Conservation (phyloP, 257 asterid species). For the Salvia splendens region DNA sequence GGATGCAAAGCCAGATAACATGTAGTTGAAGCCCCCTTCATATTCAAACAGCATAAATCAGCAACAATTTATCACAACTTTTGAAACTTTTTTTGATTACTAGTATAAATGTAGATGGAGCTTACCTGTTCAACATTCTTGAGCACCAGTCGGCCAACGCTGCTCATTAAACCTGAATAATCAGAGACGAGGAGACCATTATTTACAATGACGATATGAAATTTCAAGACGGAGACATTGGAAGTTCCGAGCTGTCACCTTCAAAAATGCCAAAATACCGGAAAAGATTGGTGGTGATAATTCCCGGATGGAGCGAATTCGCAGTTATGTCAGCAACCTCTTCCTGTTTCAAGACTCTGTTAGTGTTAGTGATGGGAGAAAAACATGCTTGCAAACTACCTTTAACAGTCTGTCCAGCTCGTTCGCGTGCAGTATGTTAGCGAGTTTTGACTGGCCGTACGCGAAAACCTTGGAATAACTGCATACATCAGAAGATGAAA, state of each 20-base stretch:
- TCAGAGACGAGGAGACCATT: background rate
- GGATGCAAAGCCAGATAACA: conserved; percentile 77
- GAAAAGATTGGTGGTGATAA: conserved; percentile 68
- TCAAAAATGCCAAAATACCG: conserved; percentile 54
- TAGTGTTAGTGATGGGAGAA: no score
- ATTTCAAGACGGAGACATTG: no score
- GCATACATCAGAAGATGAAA: conserved; percentile 20
- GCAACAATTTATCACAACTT: background rate
- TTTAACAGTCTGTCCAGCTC: conserved; percentile 67
- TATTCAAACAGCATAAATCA: background rate
- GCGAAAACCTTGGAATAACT: conserved; percentile 59
- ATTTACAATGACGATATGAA: no score
- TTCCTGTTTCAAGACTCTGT: conserved; percentile 50
- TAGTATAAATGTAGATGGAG: no score
- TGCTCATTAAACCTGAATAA: conserved; percentile 45
- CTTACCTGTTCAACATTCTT: conserved; percentile 67
- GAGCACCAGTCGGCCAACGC: conserved; percentile 45
- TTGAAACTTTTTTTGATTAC: no score
- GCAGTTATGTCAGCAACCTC: conserved; percentile 73
- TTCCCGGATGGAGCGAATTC: conserved; percentile 89
- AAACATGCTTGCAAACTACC: conserved; percentile 36
- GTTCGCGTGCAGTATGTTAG: conserved; percentile 70
- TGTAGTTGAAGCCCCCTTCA: conserved; percentile 78
- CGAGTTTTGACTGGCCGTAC: conserved; percentile 87
- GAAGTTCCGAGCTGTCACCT: conserved; percentile 31